Percentiles rank a stretch among this genome's conserved stretches.
These are phyloP conservation scores for Clohesyomyces aquaticus DNA, from an alignment of 495 filamentous ascomycete species.

Conservation along the genomic window DNA sequence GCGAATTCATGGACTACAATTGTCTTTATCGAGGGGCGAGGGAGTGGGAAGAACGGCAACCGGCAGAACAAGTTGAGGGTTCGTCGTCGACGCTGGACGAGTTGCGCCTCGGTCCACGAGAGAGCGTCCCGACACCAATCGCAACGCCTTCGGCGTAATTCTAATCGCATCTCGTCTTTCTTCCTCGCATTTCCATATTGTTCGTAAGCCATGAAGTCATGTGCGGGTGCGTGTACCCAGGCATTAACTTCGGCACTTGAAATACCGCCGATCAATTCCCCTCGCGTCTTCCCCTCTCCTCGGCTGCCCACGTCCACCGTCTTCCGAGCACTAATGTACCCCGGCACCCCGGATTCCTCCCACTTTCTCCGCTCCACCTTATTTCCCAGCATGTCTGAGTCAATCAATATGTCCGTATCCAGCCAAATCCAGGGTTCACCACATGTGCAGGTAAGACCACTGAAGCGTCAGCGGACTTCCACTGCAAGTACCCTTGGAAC, in stretches of 20 bases:
- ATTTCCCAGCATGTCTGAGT: conserved; percentile 1
- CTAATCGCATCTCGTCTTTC: too few species aligned
- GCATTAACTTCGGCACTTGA: neutral
- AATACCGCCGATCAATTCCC: neutral
- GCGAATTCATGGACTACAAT: conserved; percentile 54
- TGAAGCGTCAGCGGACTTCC: conserved; percentile 1
- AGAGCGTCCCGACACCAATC: too few species aligned
- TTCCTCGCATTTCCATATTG: too few species aligned
- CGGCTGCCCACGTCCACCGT: conserved; percentile 5
- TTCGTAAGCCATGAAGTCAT: too few species aligned
- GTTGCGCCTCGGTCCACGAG: too few species aligned
- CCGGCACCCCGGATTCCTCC: neutral
- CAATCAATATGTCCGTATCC: too few species aligned
- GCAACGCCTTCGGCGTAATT: too few species aligned
- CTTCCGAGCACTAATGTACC: conserved; percentile 6
- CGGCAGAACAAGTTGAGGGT: neutral
- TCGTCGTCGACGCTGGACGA: neutral
- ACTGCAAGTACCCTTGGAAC: neutral
- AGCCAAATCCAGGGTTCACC: too few species aligned
- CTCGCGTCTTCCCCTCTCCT: neutral
- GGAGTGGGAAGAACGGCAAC: conserved; percentile 39
- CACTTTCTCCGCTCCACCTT: conserved; percentile 1
- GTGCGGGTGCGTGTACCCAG: too few species aligned
- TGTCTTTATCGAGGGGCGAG: conserved; percentile 49
- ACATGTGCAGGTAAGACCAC: too few species aligned